Conservation (phyloP, 345 rosid genomes). For the Rubroshorea leprosula region DNA sequence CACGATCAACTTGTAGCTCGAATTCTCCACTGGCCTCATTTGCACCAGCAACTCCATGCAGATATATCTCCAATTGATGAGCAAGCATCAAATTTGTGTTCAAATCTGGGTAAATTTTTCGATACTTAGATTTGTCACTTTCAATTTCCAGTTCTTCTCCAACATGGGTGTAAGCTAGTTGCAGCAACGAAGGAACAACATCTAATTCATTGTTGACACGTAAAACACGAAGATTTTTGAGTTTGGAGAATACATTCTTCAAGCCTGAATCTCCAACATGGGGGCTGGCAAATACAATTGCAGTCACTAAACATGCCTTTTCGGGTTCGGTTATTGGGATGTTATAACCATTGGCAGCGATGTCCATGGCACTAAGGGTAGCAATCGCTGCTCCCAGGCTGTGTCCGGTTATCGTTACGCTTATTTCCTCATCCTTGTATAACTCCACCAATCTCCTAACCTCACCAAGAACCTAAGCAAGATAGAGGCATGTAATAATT, state of each 20-base stretch:
- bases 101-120: slow-evolving; percentile 18
- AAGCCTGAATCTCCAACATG: slow-evolving; percentile 19
- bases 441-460: slow-evolving; percentile 37
- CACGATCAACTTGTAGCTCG: slow-evolving; percentile 21
- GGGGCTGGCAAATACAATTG: slow-evolving; percentile 16
- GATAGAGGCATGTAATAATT: too few species aligned
- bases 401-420: slow-evolving; percentile 54
- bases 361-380: slow-evolving; percentile 48
- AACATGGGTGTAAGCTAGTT: slow-evolving; percentile 16
- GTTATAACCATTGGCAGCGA: slow-evolving; percentile 22
- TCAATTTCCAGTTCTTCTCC: slow-evolving; percentile 36
- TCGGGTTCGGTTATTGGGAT: slow-evolving; percentile 7
- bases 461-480: slow-evolving; percentile 38
- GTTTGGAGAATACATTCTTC: slow-evolving; percentile 16
- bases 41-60: slow-evolving; percentile 36
- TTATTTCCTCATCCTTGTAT: slow-evolving; percentile 51
- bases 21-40: slow-evolving; percentile 1
- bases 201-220: slow-evolving; percentile 30
- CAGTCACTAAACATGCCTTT: slow-evolving; percentile 10
- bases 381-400: slow-evolving; percentile 59
- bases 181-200: slow-evolving; percentile 25
- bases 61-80: slow-evolving; percentile 33
- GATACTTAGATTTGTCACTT: slow-evolving; percentile 29
- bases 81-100: background rate
- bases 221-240: slow-evolving; percentile 22